phyloP scores from a whole-genome alignment of 768 basidiomycete genomes.

The Flagelloscypha sp. region DNA sequence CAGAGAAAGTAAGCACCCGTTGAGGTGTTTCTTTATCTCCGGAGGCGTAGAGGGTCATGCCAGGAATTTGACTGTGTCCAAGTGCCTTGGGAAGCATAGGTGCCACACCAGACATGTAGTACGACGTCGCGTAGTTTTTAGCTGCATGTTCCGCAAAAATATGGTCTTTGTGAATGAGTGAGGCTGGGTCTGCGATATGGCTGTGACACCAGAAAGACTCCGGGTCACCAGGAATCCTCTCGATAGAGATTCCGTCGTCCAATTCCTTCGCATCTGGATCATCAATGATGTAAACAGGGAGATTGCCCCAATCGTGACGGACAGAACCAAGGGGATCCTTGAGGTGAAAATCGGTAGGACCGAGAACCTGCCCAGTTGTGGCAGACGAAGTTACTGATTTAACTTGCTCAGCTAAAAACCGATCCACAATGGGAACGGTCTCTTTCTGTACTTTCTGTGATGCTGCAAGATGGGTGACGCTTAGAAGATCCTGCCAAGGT shows the following conservation, averaged over 20 bases:
- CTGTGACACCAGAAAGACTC: conserved; percentile 73
- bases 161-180: conserved; percentile 66
- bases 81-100: conserved; percentile 67
- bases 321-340: conserved; percentile 59
- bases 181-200: conserved; percentile 90
- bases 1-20: conserved; percentile 73
- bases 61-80: conserved; percentile 34
- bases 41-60: conserved; percentile 32
- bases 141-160: conserved; percentile 51
- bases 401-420: conserved; percentile 22
- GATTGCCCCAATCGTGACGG: conserved; percentile 79
- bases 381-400: conserved; percentile 14
- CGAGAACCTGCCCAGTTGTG: conserved; percentile 27
- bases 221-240: conserved; percentile 52
- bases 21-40: conserved; percentile 29
- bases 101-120: conserved; percentile 54
- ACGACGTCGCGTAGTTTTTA: conserved; percentile 42
- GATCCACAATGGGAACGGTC: conserved; percentile 15
- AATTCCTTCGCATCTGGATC: conserved; percentile 73
- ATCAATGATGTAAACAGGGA: conserved; percentile 84
- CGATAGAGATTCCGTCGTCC: conserved; percentile 89
- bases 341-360: conserved; percentile 57
- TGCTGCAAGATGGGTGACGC: conserved; percentile 25
- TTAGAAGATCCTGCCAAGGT: conserved; percentile 71
- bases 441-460: conserved; percentile 23